Evolutionary conservation across 768 basidiomycete species (phyloP).

Genomic region (Suillus plorans): DNA sequence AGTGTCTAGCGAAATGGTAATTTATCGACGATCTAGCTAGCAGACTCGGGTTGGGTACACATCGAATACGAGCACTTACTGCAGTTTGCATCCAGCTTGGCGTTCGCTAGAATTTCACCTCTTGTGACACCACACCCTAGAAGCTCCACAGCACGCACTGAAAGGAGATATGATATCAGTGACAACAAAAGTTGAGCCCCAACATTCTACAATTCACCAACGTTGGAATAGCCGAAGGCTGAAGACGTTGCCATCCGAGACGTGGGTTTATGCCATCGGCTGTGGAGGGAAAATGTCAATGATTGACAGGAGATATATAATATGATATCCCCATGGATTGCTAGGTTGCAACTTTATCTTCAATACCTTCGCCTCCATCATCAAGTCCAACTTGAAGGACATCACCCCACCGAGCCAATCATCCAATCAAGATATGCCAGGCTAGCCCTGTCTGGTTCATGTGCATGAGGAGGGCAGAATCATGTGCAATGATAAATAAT

Average conservation of each 20-base stretch:
- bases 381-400: conserved; percentile 6
- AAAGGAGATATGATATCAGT: conserved; percentile 20
- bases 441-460: background rate
- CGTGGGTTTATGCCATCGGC: too few species aligned
- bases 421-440: background rate
- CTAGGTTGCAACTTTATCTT: background rate
- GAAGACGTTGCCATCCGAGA: too few species aligned
- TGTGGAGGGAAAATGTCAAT: too few species aligned
- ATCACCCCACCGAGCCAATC: background rate
- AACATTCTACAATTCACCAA: too few species aligned
- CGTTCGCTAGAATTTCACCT: conserved; percentile 22
- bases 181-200: too few species aligned
- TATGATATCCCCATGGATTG: background rate
- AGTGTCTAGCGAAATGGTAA: conserved; percentile 79
- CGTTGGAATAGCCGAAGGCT: too few species aligned
- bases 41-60: conserved; percentile 25
- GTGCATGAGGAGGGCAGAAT: background rate
- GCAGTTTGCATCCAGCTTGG: conserved; percentile 32
- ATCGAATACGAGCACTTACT: conserved; percentile 31
- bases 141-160: conserved; percentile 65
- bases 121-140: conserved; percentile 33
- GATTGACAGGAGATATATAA: too few species aligned
- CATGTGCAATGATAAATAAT: background rate
- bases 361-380: conserved; percentile 4
- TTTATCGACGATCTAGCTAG: conserved; percentile 71